A percentile compares a stretch with the other conserved stretches of the same genome.
phyloP scores from a whole-genome alignment of 306 rosid genomes.

The Corylus heterophylla region DNA sequence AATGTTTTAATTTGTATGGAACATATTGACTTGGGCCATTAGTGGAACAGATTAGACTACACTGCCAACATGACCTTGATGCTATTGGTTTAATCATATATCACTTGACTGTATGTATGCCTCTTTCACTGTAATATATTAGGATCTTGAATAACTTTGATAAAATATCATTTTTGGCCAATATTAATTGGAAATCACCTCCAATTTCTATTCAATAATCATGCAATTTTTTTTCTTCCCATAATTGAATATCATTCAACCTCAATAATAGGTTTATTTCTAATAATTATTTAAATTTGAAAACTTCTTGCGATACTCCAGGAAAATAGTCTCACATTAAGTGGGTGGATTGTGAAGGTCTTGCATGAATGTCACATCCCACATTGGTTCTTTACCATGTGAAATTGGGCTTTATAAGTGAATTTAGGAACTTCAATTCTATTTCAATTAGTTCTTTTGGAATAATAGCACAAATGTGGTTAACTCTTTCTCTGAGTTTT shows the following conservation, averaged over 20 bases:
- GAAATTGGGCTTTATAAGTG: no score
- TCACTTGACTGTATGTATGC: neutral
- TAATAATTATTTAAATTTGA: no score
- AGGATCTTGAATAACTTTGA: neutral
- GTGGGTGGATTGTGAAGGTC: no score
- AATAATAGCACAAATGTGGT: no score
- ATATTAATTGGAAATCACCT: neutral
- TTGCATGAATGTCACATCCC: no score
- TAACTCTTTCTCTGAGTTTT: no score
- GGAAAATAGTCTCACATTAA: no score
- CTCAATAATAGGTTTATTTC: neutral
- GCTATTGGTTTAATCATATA: neutral
- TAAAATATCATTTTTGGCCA: neutral
- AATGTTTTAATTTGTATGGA: neutral
- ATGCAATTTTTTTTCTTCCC: neutral
- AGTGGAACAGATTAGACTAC: neutral
- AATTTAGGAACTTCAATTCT: no score
- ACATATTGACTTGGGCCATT: neutral
- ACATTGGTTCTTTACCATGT: no score
- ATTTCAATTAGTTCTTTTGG: no score
- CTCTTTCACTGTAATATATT: neutral
- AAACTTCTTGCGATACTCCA: no score
- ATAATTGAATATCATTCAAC: neutral
- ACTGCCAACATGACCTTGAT: neutral
- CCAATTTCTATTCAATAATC: neutral